Conservation (phyloP, 2,329 filamentous ascomycete species). For the Arthrobotrys musiformis region DNA sequence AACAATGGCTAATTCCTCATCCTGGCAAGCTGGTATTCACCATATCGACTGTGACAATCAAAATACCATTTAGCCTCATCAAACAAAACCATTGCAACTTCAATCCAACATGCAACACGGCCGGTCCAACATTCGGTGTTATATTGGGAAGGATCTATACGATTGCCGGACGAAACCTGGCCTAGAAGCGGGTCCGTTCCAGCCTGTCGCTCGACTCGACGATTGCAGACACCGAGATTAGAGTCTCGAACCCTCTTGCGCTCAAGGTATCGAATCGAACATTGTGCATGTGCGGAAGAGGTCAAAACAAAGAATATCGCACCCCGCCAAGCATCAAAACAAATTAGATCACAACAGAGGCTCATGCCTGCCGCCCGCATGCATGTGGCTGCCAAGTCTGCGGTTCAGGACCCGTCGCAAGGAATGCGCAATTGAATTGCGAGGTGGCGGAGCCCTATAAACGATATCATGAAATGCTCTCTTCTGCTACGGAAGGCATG, state of each 20-base stretch:
- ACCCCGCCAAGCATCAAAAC: slow-evolving; percentile 13
- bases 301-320: slow-evolving; percentile 3
- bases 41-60: neutral
- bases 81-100: too few relatives aligned
- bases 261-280: neutral
- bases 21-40: neutral
- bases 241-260: neutral
- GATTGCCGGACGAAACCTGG: neutral
- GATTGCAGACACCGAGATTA: neutral
- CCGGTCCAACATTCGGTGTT: neutral
- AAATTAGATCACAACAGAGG: slow-evolving; percentile 5
- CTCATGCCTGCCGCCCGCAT: slow-evolving; percentile 24
- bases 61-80: slow-evolving; percentile 15
- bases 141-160: neutral
- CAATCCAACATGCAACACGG: slow-evolving; percentile 8
- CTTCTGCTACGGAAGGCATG: slow-evolving; percentile 1
- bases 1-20: slow-evolving; percentile 23
- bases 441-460: slow-evolving; percentile 9
- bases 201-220: neutral
- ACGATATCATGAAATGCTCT: slow-evolving; percentile 23
- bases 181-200: neutral
- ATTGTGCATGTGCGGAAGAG: neutral
- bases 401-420: slow-evolving; percentile 22
- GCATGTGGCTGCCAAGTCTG: slow-evolving; percentile 26
- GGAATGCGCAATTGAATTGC: slow-evolving; percentile 24